Percentiles rank a stretch among this genome's conserved stretches.
Evolutionary conservation across 495 filamentous ascomycete species (phyloP).

Genomic region (Penicillium subrubescens): DNA sequence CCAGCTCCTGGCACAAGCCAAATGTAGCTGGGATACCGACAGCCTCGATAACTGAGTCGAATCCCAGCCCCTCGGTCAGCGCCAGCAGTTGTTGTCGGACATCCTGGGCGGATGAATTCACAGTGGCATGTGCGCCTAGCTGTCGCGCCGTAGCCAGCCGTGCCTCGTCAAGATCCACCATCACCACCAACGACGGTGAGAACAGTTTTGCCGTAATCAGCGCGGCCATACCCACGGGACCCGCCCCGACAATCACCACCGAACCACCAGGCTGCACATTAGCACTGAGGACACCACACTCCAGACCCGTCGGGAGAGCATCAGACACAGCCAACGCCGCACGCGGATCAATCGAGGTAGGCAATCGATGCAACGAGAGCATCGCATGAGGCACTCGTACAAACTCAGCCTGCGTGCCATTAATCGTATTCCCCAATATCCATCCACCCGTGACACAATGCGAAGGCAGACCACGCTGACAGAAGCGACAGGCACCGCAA

Average conservation of each 20-base stretch:
- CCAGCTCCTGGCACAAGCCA: slow-evolving; percentile 47
- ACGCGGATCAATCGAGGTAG: slow-evolving; percentile 35
- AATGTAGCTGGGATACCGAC: slow-evolving; percentile 53
- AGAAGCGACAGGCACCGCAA: slow-evolving; percentile 45
- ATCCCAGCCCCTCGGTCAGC: slow-evolving; percentile 47
- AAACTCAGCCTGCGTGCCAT: slow-evolving; percentile 56
- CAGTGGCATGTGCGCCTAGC: slow-evolving; percentile 47
- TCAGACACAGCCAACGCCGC: slow-evolving; percentile 48
- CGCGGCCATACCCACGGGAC: slow-evolving; percentile 52
- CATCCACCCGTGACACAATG: slow-evolving; percentile 47
- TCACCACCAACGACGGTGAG: slow-evolving; percentile 43
- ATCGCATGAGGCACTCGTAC: slow-evolving; percentile 50
- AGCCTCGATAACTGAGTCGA: slow-evolving; percentile 57
- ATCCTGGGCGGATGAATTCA: slow-evolving; percentile 29
- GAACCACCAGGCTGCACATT: slow-evolving; percentile 43
- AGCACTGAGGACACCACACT: slow-evolving; percentile 51
- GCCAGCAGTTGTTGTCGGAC: slow-evolving; percentile 35
- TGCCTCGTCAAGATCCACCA: slow-evolving; percentile 47
- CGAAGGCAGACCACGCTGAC: slow-evolving; percentile 36
- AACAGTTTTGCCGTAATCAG: slow-evolving; percentile 51
- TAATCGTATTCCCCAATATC: slow-evolving; percentile 43
- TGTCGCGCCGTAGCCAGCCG: slow-evolving; percentile 43
- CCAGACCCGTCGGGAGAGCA: slow-evolving; percentile 52
- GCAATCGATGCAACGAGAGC: slow-evolving; percentile 41
- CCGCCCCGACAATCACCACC: slow-evolving; percentile 54